Base-by-base conservation (phyloP, 768 basidiomycete species). In the Leccinum olivaceopallidum region DNA sequence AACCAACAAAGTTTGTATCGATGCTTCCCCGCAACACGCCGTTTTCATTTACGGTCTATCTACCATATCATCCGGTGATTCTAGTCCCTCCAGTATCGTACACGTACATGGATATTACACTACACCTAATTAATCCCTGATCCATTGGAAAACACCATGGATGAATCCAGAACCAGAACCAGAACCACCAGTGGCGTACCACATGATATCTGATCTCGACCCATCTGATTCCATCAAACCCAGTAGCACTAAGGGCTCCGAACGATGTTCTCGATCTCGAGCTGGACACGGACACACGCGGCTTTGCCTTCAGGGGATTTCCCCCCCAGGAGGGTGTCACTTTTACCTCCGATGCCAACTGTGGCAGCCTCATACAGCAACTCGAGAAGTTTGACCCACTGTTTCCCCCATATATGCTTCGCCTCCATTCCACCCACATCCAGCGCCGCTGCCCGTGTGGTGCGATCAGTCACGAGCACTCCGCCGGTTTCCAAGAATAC, bases 301-400 rank as follows among this genome's bases (percentile, higher is more conserved):
- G 88, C 85, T 24, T 75, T 82, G 16, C 86, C 88, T 63, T 86
- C 87, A 8, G 83, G 75, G n/a, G 78, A 77, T 49, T 76, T 67
- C 0, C 88, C 89, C 4, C 89, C 89, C 36, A 91, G 80, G 30
- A 81, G 56, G 37, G 66, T 42, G 39, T 74, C 63, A 57, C 73
- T 53, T 42, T 66, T 60, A 7, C 71, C 57, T 50, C 78, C 80
- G 56, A 84, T 75, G 6, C 88, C 87, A 5, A 67, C 71, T 0
- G 84, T 89, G 44, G 84, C 77, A 8, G 86, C 85, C 55, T 86
- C 81, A 62, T 92, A 85, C 14, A 92, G 70, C 14, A 90, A 71
- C 26, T 77, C 80, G 22, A 94, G 79, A 55, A 92, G 73, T 71
- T 92, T 92, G 60, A 86, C 74, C 85, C 89, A 93, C 71, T 93